These are phyloP conservation scores for Naganishia sp. DNA, from an alignment of 1,284 basidiomycete species.

Conservation along the genomic window DNA sequence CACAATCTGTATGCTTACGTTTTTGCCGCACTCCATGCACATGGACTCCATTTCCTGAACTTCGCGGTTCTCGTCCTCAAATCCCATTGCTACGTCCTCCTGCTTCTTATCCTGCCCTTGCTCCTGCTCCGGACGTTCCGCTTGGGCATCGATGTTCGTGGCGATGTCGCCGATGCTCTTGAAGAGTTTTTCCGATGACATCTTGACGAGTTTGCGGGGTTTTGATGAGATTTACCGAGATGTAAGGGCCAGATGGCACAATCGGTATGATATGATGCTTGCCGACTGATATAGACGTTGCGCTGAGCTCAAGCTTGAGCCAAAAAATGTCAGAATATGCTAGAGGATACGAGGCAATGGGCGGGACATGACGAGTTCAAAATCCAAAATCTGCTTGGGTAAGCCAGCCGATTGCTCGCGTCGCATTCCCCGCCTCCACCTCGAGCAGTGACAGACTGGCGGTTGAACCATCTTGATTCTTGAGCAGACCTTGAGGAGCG, in stretches of 20 bases:
- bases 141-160: slow-evolving; percentile 42
- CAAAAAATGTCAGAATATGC: slow-evolving; percentile 7
- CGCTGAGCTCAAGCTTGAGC: neutral
- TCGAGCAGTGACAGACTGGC: neutral
- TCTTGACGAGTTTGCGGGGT: neutral
- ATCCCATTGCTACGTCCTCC: slow-evolving; percentile 38
- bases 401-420: neutral
- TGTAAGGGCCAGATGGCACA: neutral
- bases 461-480: neutral
- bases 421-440: neutral
- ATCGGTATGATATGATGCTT: neutral
- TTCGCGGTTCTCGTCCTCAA: slow-evolving; percentile 63
- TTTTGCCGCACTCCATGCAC: slow-evolving; percentile 90
- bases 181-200: slow-evolving; percentile 46
- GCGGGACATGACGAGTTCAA: neutral
- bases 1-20: slow-evolving; percentile 61
- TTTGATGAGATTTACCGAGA: too few species aligned
- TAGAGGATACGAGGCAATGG: slow-evolving; percentile 1
- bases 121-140: slow-evolving; percentile 39
- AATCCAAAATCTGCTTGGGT: slow-evolving; percentile 1
- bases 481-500: too few species aligned
- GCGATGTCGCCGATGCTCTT: slow-evolving; percentile 51
- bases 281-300: neutral
- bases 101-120: slow-evolving; percentile 6
- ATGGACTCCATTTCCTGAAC: slow-evolving; percentile 85